Percentiles rank a stretch among this genome's conserved stretches.
Conservation (phyloP, 768 basidiomycete genomes). For the Strobilomyces confusus region DNA sequence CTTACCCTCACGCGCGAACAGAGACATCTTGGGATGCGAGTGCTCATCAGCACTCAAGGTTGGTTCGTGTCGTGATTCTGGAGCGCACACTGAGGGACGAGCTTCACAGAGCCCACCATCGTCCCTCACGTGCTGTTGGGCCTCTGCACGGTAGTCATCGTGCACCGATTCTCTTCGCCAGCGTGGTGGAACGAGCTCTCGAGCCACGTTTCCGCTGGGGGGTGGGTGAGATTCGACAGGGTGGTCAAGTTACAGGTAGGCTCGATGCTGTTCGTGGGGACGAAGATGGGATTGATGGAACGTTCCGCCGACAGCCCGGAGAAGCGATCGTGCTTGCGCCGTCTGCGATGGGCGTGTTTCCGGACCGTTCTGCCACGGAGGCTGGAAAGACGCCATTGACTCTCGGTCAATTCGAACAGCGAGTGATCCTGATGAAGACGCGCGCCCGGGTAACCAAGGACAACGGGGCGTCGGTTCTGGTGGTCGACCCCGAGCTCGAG, state of each 20-base stretch:
- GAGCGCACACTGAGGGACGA: neutral
- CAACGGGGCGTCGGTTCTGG: constrained; percentile 55
- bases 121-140: constrained; percentile 61
- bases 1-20: too few relatives aligned
- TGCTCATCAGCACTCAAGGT: constrained; percentile 75
- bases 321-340: constrained; percentile 64
- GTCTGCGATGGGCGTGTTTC: constrained; percentile 46
- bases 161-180: constrained; percentile 69
- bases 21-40: constrained; percentile 36
- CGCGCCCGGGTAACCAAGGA: constrained; percentile 54
- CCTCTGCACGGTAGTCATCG: constrained; percentile 54
- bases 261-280: neutral
- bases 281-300: neutral
- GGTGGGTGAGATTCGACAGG: constrained; percentile 57
- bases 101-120: constrained; percentile 56
- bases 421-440: constrained; percentile 54
- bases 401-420: constrained; percentile 48
- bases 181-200: constrained; percentile 66
- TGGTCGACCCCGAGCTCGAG: constrained; percentile 12
- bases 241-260: constrained; percentile 58
- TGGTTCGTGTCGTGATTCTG: neutral
- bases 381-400: constrained; percentile 6
- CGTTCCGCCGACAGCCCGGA: constrained; percentile 45
- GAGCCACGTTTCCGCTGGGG: constrained; percentile 58
- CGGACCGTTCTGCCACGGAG: constrained; percentile 3